These are phyloP conservation scores for Platanthera zijinensis DNA, from an alignment of 106 monocot genomes.

Conservation along the genomic window DNA sequence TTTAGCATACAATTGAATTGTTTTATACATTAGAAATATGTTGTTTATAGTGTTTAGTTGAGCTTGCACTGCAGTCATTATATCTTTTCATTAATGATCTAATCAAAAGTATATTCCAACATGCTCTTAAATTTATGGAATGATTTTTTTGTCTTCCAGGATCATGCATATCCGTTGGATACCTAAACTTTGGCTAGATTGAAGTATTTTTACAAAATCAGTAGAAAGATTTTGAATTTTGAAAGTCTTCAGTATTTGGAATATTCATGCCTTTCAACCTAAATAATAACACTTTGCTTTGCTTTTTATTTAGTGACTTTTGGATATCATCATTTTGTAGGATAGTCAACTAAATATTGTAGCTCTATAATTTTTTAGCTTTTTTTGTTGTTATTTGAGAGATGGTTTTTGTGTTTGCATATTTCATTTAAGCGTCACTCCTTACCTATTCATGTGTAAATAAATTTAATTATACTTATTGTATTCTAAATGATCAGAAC, in stretches of 20 bases:
- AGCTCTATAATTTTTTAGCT: no score
- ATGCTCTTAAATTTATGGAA: background rate
- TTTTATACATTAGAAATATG: background rate
- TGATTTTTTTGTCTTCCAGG: background rate
- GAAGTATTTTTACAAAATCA: no score
- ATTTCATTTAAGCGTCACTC: no score
- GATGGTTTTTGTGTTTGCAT: no score
- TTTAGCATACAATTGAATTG: background rate
- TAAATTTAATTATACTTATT: no score
- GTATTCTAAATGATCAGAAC: no score
- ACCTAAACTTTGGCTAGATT: background rate
- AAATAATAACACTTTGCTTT: background rate
- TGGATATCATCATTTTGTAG: no score
- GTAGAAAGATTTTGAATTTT: background rate
- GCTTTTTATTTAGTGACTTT: background rate
- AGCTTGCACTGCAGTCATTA: background rate
- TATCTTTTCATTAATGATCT: background rate
- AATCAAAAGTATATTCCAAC: background rate
- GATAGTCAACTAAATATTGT: no score
- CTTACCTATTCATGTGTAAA: no score
- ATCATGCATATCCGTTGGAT: background rate
- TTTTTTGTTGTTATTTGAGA: no score
- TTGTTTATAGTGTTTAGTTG: background rate
- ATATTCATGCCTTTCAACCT: background rate
- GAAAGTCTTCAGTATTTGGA: background rate